phyloP scores from a whole-genome alignment of 1,284 basidiomycete genomes.

The Singerocomus rubriflavus region DNA sequence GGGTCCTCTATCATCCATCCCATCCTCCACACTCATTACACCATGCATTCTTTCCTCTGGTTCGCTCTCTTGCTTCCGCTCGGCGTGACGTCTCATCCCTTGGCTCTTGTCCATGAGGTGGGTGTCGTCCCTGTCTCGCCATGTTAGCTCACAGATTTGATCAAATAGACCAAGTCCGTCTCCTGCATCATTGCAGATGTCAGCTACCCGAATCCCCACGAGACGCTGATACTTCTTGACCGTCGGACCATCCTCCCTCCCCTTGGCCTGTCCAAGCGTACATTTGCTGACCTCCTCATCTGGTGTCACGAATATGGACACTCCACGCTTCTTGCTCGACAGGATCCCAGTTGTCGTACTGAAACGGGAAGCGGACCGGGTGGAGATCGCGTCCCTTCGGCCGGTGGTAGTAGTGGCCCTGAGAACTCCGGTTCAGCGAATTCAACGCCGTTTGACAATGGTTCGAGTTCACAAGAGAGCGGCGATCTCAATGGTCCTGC shows the following conservation, averaged over 20 bases:
- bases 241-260: conserved; percentile 23
- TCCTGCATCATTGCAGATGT: conserved; percentile 30
- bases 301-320: conserved; percentile 27
- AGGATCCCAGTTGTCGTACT: conserved; percentile 21
- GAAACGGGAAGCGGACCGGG: not conserved
- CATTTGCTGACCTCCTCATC: conserved; percentile 28
- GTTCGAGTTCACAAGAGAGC: not conserved
- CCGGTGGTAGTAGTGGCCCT: not conserved
- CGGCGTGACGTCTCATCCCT: conserved; percentile 16
- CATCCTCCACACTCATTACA: conserved; percentile 9
- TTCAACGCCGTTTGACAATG: not conserved
- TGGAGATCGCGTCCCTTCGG: not conserved
- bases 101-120: conserved; percentile 14
- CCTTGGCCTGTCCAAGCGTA: conserved; percentile 21
- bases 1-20: not conserved
- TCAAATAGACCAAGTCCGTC: conserved; percentile 8
- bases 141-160: not conserved
- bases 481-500: conserved; percentile 4
- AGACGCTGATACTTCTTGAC: conserved; percentile 26
- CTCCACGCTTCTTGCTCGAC: conserved; percentile 23
- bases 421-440: not conserved
- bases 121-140: not conserved
- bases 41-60: conserved; percentile 22
- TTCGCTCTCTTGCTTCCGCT: conserved; percentile 24
- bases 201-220: conserved; percentile 21